phyloP scores from a whole-genome alignment of 169 alveolate genomes.

The Cryptosporidium canis region DNA sequence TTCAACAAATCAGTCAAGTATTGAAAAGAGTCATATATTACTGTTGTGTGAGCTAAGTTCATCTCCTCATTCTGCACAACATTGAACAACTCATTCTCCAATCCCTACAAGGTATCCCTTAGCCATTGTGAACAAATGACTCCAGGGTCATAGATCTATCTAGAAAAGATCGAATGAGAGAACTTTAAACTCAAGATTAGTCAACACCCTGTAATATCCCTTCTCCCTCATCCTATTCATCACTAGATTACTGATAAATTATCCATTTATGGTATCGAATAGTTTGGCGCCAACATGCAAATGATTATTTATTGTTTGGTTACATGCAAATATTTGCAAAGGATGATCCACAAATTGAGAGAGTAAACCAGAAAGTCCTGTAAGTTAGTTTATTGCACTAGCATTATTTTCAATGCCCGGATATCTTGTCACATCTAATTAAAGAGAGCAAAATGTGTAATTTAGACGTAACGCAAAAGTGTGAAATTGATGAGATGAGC shows the following conservation, averaged over 20 bases:
- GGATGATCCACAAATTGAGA: not conserved
- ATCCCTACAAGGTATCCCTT: too few species aligned
- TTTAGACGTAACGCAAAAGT: constrained; percentile 72
- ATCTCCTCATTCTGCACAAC: too few species aligned
- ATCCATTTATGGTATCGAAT: not conserved
- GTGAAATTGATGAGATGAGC: constrained; percentile 6
- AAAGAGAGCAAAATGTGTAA: not conserved
- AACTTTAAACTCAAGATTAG: not conserved
- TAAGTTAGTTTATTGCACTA: not conserved
- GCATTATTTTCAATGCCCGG: not conserved
- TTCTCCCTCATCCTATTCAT: not conserved
- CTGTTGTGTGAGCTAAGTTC: not conserved
- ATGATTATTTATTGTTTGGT: constrained; percentile 10
- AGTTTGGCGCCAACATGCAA: constrained; percentile 19
- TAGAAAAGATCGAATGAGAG: too few species aligned
- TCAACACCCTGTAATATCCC: too few species aligned
- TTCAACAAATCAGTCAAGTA: not conserved
- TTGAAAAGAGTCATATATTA: not conserved
- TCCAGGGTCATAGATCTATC: too few species aligned
- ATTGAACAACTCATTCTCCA: too few species aligned
- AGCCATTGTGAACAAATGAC: too few species aligned
- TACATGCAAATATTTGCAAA: not conserved
- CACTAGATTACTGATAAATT: not conserved
- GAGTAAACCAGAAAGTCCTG: not conserved
- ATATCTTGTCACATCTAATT: not conserved